Evolutionary conservation across 179 eudicot genomes (phyloP).

Genomic region (Sideroxylon spinosum): DNA sequence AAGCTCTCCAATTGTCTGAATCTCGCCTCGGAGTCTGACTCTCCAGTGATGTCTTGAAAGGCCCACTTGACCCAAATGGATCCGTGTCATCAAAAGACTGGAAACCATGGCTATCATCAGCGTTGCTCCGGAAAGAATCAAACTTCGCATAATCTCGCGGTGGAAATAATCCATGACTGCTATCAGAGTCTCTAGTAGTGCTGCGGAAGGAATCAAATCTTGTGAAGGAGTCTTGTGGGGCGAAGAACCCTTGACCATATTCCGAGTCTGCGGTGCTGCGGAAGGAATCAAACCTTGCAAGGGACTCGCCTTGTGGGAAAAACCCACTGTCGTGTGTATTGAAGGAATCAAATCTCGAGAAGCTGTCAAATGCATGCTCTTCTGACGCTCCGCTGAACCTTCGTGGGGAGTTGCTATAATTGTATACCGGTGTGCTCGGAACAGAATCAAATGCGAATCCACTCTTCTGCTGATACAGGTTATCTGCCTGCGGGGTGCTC

Average conservation of each 20-base stretch:
- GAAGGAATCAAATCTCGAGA: slow-evolving; percentile 94
- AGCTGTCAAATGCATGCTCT: slow-evolving; percentile 53
- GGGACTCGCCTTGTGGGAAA: slow-evolving; percentile 58
- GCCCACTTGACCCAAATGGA: slow-evolving; percentile 65
- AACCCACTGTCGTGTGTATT: slow-evolving; percentile 64
- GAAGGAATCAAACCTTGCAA: slow-evolving; percentile 80
- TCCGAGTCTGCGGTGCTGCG: slow-evolving; percentile 55
- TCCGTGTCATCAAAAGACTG: slow-evolving; percentile 74
- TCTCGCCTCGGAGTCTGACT: slow-evolving; percentile 52
- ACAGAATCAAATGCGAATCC: slow-evolving; percentile 49
- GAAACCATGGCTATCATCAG: slow-evolving; percentile 49
- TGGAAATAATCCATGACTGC: slow-evolving; percentile 40
- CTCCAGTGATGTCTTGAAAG: slow-evolving; percentile 50
- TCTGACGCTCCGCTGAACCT: slow-evolving; percentile 51
- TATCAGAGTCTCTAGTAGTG: slow-evolving; percentile 48
- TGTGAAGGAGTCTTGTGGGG: slow-evolving; percentile 43
- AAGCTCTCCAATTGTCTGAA: slow-evolving; percentile 45
- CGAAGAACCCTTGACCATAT: slow-evolving; percentile 36
- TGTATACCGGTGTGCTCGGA: slow-evolving; percentile 70
- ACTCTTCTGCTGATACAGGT: slow-evolving; percentile 20
- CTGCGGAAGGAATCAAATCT: slow-evolving; percentile 83
- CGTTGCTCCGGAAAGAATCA: slow-evolving; percentile 66
- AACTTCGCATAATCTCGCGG: slow-evolving; percentile 51
- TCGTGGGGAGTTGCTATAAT: slow-evolving; percentile 52
- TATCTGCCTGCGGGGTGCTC: slow-evolving; percentile 29